A percentile compares a stretch with the other conserved stretches of the same genome.
Evolutionary conservation across 768 basidiomycete genomes (phyloP).

Genomic region (Roridomyces roridus): DNA sequence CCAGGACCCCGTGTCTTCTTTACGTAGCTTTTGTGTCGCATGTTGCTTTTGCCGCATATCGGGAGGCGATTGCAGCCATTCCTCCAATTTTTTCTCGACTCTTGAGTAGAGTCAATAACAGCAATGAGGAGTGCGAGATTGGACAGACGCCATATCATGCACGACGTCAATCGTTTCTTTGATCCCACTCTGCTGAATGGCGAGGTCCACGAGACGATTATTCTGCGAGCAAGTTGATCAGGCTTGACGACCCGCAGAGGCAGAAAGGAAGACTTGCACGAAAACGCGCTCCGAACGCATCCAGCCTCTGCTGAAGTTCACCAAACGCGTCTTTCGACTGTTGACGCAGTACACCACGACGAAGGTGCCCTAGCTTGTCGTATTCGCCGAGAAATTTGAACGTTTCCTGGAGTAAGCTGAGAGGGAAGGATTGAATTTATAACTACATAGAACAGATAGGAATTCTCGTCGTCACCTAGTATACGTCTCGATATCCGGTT

Average conservation of each 20-base stretch:
- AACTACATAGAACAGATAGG: too few relatives aligned
- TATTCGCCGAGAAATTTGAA: neutral
- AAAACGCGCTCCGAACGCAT: constrained; percentile 2
- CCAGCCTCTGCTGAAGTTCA: neutral
- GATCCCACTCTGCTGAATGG: neutral
- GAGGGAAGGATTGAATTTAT: neutral
- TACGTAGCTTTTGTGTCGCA: neutral
- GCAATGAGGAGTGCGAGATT: neutral
- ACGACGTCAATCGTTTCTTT: neutral
- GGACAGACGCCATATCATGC: neutral
- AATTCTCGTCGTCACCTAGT: neutral
- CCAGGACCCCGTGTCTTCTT: neutral
- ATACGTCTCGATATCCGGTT: neutral
- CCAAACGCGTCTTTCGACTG: neutral
- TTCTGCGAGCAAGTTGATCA: neutral
- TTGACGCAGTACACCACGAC: neutral
- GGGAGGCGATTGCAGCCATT: constrained; percentile 1
- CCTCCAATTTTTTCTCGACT: neutral
- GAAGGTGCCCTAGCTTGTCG: neutral
- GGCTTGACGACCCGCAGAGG: too few relatives aligned
- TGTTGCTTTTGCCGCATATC: constrained; percentile 2
- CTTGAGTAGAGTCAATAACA: neutral
- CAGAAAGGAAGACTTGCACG: neutral
- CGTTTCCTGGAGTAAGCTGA: neutral
- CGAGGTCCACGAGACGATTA: constrained; percentile 8